Evolutionary conservation across 495 filamentous ascomycete species (phyloP), one percentile per base, ranked within the genome.

Genomic region (Echria macrotheca): DNA sequence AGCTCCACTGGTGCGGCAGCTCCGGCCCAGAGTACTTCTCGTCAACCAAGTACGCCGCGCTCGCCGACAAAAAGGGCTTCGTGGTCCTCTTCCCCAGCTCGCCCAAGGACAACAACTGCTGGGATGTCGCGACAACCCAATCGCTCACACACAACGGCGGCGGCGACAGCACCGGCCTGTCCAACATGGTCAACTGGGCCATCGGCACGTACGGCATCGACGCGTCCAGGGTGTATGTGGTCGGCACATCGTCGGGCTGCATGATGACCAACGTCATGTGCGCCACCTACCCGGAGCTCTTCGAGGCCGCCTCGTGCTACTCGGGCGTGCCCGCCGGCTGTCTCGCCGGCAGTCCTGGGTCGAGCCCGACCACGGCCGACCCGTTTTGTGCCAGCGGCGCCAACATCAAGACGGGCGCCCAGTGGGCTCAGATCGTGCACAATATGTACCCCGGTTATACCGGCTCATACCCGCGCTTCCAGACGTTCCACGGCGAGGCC

Each of bases 131-230:
- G 11, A 70, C 65, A 1, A 47, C 59, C 12, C 57, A 62, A 8
- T 64, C 73, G 0, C 62, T 79, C 2, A 72, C 69, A 5, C 74
- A 74, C 53, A 67, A 74, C 36, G 74, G 71, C 23, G 71, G 71
- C 25, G 74, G 76, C 19, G 75, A 80, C 62, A 64, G 62, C 55
- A 64, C 65, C 31, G 67, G 70, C 8, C 70, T 80, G 37, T 71
- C 68, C 33, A 76, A 71, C 60, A 81, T 83, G 75, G 35, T 79
- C 21, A 66, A 61, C 21, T 77, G 70, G 58, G 61, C 71, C 17
- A 60, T 73, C 32, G 17, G 52, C 7, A 65, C 65, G n/a, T 77
- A 75, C 60, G 59, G 62, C 19, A 73, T 64, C 18, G 72, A 79
- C 54, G 50, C 67, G 0, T 51, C 55, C 44, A 70, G 67, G 37